Conservation (phyloP, 495 filamentous ascomycete genomes). For the Parmelia sp. region DNA sequence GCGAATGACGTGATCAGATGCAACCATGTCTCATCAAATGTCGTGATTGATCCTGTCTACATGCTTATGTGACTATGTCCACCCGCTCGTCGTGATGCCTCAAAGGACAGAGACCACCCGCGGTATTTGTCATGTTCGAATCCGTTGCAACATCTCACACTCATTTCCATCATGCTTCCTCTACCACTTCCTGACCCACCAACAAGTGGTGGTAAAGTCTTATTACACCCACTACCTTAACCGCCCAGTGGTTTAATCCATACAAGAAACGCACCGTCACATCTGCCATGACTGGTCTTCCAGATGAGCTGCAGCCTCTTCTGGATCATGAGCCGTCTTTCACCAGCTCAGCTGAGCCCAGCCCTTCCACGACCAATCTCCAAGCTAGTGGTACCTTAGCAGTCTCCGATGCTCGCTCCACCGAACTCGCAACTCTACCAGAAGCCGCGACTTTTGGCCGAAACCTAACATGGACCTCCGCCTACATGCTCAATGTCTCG, state of each 20-base stretch:
- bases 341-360: background rate
- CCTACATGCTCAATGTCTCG: slow-evolving; percentile 70
- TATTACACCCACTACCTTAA: background rate
- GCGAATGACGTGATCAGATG: background rate
- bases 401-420: background rate
- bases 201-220: background rate
- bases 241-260: background rate
- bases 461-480: slow-evolving; percentile 59
- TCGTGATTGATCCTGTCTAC: background rate
- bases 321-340: background rate
- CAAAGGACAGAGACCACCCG: no score
- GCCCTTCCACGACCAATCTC: background rate
- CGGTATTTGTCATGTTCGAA: background rate
- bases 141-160: background rate
- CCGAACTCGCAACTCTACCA: slow-evolving; percentile 55
- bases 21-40: background rate
- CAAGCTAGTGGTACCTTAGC: background rate
- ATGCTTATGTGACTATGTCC: background rate
- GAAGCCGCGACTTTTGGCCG: slow-evolving; percentile 58
- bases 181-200: background rate
- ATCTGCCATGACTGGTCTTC: background rate
- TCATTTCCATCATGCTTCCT: background rate
- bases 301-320: background rate
- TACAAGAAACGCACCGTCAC: background rate
- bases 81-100: background rate